Conservation (phyloP, 495 filamentous ascomycete genomes). For the Aspergillus mulundensis region DNA sequence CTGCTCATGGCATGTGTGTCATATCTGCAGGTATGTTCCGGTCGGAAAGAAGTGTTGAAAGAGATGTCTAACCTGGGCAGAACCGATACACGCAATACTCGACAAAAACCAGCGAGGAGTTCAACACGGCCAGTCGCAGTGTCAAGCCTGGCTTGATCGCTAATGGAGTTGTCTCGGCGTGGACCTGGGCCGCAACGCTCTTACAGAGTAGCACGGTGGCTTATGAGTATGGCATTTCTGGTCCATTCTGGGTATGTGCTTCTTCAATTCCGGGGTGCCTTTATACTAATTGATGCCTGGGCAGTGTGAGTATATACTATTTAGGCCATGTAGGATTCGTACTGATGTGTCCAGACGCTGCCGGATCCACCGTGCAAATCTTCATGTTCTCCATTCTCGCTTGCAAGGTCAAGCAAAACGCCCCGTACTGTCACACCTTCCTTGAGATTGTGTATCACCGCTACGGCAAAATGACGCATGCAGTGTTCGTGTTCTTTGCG, state of each 20-base stretch:
- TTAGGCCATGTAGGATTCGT: not conserved
- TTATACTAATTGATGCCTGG: not conserved
- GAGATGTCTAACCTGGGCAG: not conserved
- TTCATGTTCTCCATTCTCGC: constrained; percentile 40
- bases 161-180: constrained; percentile 44
- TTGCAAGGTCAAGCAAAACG: constrained; percentile 39
- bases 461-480: constrained; percentile 35
- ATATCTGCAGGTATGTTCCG: constrained; percentile 26
- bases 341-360: constrained; percentile 4
- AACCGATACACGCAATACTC: constrained; percentile 47
- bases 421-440: constrained; percentile 37
- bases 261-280: not conserved
- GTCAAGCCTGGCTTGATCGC: constrained; percentile 49
- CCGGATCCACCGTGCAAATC: constrained; percentile 41
- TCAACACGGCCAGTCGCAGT: constrained; percentile 46
- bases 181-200: constrained; percentile 45
- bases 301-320: not conserved
- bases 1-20: constrained; percentile 42
- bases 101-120: constrained; percentile 43
- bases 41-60: not conserved
- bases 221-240: constrained; percentile 47
- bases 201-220: constrained; percentile 44
- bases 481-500: constrained; percentile 37
- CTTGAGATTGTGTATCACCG: constrained; percentile 35
- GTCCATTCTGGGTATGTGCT: constrained; percentile 41